Conservation (phyloP, 768 basidiomycete genomes). For the Collybia mongolica region DNA sequence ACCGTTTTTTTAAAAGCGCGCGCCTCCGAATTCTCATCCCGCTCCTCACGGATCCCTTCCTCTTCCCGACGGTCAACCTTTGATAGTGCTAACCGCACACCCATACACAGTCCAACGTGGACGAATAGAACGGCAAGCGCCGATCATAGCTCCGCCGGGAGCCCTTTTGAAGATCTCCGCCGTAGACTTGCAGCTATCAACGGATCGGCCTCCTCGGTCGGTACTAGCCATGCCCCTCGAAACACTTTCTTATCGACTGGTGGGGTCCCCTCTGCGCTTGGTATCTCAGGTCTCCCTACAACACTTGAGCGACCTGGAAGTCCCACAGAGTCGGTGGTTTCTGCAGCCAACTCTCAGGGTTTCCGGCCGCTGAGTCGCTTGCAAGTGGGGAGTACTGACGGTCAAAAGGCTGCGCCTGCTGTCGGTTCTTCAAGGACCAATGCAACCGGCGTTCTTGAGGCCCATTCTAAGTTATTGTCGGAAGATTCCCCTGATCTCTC, state of each 20-base stretch:
- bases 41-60: constrained; percentile 37
- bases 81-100: constrained; percentile 33
- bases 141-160: constrained; percentile 44
- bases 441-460: constrained; percentile 80
- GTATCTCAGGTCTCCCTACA: constrained; percentile 22
- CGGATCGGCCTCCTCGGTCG: constrained; percentile 64
- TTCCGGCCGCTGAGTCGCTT: constrained; percentile 58
- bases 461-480: constrained; percentile 63
- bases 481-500: constrained; percentile 73
- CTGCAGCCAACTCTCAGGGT: constrained; percentile 64
- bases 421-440: constrained; percentile 83
- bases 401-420: constrained; percentile 87
- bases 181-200: constrained; percentile 75
- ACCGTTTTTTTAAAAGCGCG: constrained; percentile 83
- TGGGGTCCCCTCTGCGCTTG: constrained; percentile 26
- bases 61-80: constrained; percentile 37
- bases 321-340: constrained; percentile 81
- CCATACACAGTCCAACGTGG: constrained; percentile 48
- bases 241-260: constrained; percentile 37
- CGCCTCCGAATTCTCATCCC: constrained; percentile 35
- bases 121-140: constrained; percentile 46
- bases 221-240: constrained; percentile 38
- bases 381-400: constrained; percentile 70
- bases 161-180: constrained; percentile 78
- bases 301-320: constrained; percentile 63